These are phyloP conservation scores for Guadua angustifolia DNA, from an alignment of 176 grass and related monocot genomes.

Conservation along the genomic window DNA sequence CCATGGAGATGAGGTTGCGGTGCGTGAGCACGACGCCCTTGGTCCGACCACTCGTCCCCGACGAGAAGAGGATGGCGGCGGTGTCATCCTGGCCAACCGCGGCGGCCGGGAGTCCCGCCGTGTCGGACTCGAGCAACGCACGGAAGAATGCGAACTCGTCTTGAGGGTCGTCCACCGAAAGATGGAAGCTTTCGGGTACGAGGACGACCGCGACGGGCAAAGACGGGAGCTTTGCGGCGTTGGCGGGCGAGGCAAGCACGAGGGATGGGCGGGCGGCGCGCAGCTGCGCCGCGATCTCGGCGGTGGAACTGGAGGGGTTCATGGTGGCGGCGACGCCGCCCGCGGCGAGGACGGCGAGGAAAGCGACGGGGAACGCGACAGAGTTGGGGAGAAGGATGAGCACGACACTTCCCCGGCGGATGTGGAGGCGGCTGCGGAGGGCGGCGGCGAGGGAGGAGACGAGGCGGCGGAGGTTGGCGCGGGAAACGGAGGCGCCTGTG, in stretches of 20 bases:
- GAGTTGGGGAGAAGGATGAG: conserved; percentile 69
- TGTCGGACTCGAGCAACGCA: conserved; percentile 31
- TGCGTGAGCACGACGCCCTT: conserved; percentile 84
- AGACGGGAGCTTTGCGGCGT: conserved; percentile 37
- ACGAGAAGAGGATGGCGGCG: conserved; percentile 85
- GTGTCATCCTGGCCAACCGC: conserved; percentile 57
- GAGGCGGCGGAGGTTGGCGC: conserved; percentile 56
- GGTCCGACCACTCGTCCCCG: conserved; percentile 70
- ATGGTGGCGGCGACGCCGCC: conserved; percentile 60
- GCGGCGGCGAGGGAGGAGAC: conserved; percentile 60
- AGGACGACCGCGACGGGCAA: conserved; percentile 48
- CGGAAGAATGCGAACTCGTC: conserved; percentile 45
- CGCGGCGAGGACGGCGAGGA: conserved; percentile 65
- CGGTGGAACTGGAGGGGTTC: conserved; percentile 57
- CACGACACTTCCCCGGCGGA: conserved; percentile 51
- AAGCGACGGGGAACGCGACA: conserved; percentile 63
- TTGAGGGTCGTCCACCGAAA: background rate
- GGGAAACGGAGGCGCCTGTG: conserved; percentile 51
- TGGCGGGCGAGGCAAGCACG: conserved; percentile 52
- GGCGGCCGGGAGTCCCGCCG: conserved; percentile 1
- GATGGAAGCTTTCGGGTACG: conserved; percentile 52
- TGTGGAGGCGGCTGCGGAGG: conserved; percentile 34
- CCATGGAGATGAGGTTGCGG: conserved; percentile 76
- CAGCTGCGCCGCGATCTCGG: conserved; percentile 62
- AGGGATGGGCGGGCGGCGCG: conserved; percentile 33